phyloP scores from a whole-genome alignment of 305 asterid genomes.

The Plantago coronopus region DNA sequence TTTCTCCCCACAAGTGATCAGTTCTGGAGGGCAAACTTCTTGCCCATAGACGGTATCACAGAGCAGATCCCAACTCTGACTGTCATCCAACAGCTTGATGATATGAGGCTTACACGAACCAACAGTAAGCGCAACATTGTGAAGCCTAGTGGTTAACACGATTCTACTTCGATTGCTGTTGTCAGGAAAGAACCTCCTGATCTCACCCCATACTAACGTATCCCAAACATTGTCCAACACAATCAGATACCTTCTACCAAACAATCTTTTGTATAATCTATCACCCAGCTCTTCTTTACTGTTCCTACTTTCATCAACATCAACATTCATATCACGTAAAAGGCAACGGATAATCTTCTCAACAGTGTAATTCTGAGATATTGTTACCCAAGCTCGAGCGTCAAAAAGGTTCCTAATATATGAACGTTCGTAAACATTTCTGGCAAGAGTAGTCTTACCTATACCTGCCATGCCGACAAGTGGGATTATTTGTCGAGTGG shows the following conservation, averaged over 20 bases:
- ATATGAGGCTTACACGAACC: background rate
- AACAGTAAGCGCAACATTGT: no score
- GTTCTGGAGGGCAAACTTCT: background rate
- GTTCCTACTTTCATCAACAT: no score
- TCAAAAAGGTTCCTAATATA: background rate
- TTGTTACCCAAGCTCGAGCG: background rate
- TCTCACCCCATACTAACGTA: background rate
- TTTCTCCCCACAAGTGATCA: background rate
- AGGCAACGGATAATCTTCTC: no score
- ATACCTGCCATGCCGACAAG: background rate
- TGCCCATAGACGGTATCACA: background rate
- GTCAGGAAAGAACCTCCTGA: background rate
- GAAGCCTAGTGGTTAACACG: background rate
- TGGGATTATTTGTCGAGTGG: background rate
- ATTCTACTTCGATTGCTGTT: background rate
- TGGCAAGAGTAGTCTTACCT: background rate
- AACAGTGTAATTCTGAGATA: no score
- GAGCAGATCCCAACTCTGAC: background rate
- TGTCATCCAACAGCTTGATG: background rate
- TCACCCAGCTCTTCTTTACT: no score
- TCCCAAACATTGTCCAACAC: background rate
- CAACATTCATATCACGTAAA: no score
- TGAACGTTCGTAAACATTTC: background rate
- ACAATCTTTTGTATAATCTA: background rate
- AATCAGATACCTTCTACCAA: background rate